Conservation (phyloP, 768 basidiomycete genomes). For the Roridomyces roridus region DNA sequence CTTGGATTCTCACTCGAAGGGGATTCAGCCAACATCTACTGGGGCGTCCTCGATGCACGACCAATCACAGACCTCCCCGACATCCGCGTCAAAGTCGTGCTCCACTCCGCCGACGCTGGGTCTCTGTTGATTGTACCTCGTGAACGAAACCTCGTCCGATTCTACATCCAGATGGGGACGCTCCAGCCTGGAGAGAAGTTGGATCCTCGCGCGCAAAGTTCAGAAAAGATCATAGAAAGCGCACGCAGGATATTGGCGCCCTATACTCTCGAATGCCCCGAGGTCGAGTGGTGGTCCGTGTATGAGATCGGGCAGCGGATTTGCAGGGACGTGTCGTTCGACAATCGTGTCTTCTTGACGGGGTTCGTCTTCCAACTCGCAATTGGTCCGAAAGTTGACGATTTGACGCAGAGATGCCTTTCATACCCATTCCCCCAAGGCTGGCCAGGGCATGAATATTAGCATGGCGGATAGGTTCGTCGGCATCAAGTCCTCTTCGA, state of each 20-base stretch:
- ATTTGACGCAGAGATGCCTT: constrained; percentile 48
- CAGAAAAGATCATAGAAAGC: constrained; percentile 20
- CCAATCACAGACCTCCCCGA: constrained; percentile 62
- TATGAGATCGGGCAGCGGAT: constrained; percentile 56
- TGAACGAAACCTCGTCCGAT: constrained; percentile 51
- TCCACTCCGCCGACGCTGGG: constrained; percentile 52
- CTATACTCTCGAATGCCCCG: constrained; percentile 22
- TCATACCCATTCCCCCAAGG: constrained; percentile 48
- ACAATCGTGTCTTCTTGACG: constrained; percentile 57
- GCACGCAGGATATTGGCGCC: constrained; percentile 18
- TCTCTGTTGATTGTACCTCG: constrained; percentile 60
- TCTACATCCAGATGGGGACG: constrained; percentile 53
- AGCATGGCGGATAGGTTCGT: constrained; percentile 54
- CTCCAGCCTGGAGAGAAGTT: constrained; percentile 17
- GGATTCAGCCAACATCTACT: constrained; percentile 48
- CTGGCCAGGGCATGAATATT: constrained; percentile 57
- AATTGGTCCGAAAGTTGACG: too few relatives aligned
- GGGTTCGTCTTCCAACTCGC: constrained; percentile 22
- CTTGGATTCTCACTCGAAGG: constrained; percentile 53
- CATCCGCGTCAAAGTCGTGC: constrained; percentile 46
- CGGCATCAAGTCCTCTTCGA: neutral
- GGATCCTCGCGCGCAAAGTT: constrained; percentile 14
- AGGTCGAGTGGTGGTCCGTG: constrained; percentile 42
- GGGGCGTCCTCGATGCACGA: constrained; percentile 30
- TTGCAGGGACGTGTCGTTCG: constrained; percentile 47